Conservation (phyloP, 2,329 filamentous ascomycete species). For the Penicillium sclerotigenum region DNA sequence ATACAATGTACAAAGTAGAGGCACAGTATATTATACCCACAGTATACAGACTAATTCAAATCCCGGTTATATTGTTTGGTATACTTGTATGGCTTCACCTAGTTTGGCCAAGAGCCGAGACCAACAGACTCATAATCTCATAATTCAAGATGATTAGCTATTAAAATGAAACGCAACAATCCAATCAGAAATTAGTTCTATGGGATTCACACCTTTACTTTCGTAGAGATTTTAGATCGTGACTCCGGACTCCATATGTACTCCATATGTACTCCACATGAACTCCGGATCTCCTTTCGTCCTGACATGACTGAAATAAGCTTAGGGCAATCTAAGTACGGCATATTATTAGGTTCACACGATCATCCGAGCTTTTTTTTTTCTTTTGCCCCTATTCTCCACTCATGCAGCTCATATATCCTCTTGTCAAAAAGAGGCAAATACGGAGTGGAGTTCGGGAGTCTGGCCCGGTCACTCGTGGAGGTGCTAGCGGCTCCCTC, state of each 20-base stretch:
- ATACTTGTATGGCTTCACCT: too few species aligned
- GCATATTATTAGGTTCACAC: background rate
- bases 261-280: background rate
- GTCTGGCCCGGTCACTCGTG: constrained; percentile 6
- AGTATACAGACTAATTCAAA: too few species aligned
- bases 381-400: background rate
- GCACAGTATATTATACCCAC: too few species aligned
- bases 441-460: background rate
- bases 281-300: background rate
- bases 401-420: constrained; percentile 7
- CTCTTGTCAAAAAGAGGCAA: background rate
- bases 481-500: background rate
- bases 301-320: background rate
- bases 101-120: too few species aligned
- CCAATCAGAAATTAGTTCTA: background rate
- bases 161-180: background rate
- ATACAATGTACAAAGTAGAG: background rate
- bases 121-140: too few species aligned
- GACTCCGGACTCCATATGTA: background rate
- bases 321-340: background rate
- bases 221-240: background rate
- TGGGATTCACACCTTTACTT: background rate
- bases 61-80: too few species aligned
- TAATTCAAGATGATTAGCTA: background rate
- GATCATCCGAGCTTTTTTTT: constrained; percentile 1